These are phyloP conservation scores for Rhodotorula sp. DNA, from an alignment of 1,284 basidiomycete species.

Conservation along the genomic window DNA sequence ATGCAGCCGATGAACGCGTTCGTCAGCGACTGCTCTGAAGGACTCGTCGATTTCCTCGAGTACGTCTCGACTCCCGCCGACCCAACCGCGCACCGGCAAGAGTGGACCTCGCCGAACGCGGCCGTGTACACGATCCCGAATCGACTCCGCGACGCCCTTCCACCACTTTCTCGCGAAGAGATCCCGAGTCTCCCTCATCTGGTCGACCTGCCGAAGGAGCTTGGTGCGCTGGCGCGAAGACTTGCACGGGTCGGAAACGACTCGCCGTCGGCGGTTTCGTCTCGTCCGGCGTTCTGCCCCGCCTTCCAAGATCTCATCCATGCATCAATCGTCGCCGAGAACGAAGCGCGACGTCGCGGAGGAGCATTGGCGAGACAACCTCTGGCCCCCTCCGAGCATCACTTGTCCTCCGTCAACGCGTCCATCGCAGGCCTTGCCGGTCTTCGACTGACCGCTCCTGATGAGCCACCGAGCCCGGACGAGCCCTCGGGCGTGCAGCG, in stretches of 20 bases:
- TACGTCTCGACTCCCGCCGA: conserved; percentile 35
- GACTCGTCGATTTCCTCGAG: conserved; percentile 43
- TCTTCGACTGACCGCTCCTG: too few relatives aligned
- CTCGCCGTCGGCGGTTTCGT: conserved; percentile 21
- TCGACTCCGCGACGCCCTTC: conserved; percentile 36
- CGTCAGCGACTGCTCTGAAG: conserved; percentile 41
- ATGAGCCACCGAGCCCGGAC: too few relatives aligned
- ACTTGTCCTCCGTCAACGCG: too few relatives aligned
- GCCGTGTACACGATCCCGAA: conserved; percentile 42
- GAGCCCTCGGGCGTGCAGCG: too few relatives aligned
- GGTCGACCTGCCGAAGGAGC: conserved; percentile 44
- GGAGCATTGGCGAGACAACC: conserved; percentile 14
- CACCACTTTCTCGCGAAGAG: conserved; percentile 40
- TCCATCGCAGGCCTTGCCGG: too few relatives aligned
- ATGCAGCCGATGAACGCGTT: conserved; percentile 48
- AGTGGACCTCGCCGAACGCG: conserved; percentile 44
- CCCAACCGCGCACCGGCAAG: conserved; percentile 24
- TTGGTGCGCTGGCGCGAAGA: conserved; percentile 35
- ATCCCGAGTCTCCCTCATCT: conserved; percentile 45
- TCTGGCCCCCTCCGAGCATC: too few relatives aligned
- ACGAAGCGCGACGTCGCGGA: conserved; percentile 28
- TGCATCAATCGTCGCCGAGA: conserved; percentile 25
- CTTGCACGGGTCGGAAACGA: background rate
- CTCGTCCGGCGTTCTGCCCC: conserved; percentile 1
- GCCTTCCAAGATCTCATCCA: conserved; percentile 28